These are phyloP conservation scores for Durio zibethinus DNA, from an alignment of 345 rosid genomes.

Conservation along the genomic window DNA sequence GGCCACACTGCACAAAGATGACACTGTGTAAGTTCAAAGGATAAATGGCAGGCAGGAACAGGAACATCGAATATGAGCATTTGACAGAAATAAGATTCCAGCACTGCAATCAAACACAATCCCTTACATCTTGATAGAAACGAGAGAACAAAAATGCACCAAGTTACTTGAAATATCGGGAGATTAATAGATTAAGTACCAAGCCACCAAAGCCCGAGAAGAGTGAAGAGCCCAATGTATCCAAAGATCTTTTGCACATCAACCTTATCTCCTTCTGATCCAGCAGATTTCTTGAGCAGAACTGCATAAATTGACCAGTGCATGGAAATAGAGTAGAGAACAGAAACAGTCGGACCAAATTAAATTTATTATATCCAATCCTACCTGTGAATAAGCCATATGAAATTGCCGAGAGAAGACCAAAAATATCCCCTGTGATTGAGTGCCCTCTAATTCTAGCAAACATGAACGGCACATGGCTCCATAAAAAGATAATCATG, in stretches of 20 bases:
- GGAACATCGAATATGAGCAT: neutral
- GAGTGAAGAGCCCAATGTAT: constrained; percentile 53
- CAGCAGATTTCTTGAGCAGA: constrained; percentile 53
- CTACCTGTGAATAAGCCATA: constrained; percentile 61
- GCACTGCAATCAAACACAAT: neutral
- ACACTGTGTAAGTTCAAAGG: neutral
- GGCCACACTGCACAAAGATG: constrained; percentile 55
- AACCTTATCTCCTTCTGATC: constrained; percentile 50
- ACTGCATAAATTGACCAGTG: constrained; percentile 32
- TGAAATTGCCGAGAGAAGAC: constrained; percentile 54
- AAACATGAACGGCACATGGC: constrained; percentile 14
- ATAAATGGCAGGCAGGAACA: neutral
- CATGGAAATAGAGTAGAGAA: neutral
- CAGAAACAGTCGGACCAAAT: neutral
- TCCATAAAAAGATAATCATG: neutral
- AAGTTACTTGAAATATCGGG: too few relatives aligned
- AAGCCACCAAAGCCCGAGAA: constrained; percentile 72
- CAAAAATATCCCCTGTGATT: constrained; percentile 37
- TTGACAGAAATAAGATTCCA: neutral
- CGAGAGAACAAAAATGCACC: neutral
- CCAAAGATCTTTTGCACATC: constrained; percentile 60
- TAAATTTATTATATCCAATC: neutral
- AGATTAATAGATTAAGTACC: constrained; percentile 31
- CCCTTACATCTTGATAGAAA: neutral
- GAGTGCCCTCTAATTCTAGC: constrained; percentile 41